These are phyloP conservation scores for Allium fistulosum DNA, from an alignment of 106 monocot species.

Conservation along the genomic window DNA sequence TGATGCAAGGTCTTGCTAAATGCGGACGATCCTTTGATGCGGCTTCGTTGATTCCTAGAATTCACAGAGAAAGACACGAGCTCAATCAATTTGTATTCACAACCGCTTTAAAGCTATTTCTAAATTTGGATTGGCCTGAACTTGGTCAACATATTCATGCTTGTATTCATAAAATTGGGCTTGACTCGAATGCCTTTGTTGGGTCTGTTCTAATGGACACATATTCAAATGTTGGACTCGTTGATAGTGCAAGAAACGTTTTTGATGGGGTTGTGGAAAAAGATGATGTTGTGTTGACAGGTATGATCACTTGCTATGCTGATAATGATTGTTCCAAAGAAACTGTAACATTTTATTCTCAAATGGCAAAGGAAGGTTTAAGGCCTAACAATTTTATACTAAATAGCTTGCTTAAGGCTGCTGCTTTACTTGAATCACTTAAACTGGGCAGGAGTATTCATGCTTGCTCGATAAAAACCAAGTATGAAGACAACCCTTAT, in stretches of 20 bases:
- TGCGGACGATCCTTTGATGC: constrained; percentile 20
- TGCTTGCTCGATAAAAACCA: constrained; percentile 38
- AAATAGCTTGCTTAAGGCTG: constrained; percentile 57
- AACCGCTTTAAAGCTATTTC: constrained; percentile 44
- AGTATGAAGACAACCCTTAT: constrained; percentile 42
- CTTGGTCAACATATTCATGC: constrained; percentile 36
- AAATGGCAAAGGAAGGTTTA: constrained; percentile 42
- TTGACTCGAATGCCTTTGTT: constrained; percentile 48
- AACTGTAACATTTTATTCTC: constrained; percentile 29
- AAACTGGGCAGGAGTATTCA: constrained; percentile 52
- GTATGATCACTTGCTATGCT: constrained; percentile 76
- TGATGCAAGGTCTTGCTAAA: constrained; percentile 47
- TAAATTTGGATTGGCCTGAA: constrained; percentile 38
- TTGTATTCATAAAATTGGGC: constrained; percentile 44
- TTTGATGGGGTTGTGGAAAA: constrained; percentile 48
- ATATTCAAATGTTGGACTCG: constrained; percentile 52
- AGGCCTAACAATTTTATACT: constrained; percentile 61
- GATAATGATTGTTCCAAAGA: constrained; percentile 44
- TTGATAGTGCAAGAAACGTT: constrained; percentile 41
- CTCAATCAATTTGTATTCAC: constrained; percentile 80
- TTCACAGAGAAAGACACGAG: constrained; percentile 57
- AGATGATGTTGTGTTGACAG: constrained; percentile 67
- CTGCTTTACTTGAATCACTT: constrained; percentile 35
- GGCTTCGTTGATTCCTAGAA: constrained; percentile 27
- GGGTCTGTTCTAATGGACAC: constrained; percentile 55